Conservation (phyloP, 2,329 filamentous ascomycete genomes). For the Cyphellophora attinorum region DNA sequence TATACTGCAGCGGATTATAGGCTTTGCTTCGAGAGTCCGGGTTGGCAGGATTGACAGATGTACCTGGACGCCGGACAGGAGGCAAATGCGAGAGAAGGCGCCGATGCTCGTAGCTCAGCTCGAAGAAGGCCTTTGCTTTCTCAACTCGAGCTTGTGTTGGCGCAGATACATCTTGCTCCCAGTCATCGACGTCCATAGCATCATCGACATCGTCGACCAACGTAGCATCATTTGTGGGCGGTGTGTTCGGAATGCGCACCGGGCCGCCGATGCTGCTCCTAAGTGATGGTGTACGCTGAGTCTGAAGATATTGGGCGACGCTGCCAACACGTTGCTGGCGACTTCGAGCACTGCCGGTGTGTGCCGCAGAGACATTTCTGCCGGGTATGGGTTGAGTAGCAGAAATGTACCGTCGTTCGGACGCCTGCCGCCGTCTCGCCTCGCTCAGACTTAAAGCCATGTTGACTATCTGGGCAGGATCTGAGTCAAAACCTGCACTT, state of each 20-base stretch:
- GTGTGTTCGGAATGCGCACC: not conserved
- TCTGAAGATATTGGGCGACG: conserved; percentile 4
- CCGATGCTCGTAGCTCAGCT: conserved; percentile 76
- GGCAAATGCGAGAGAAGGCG: conserved; percentile 70
- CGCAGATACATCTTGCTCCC: conserved; percentile 52
- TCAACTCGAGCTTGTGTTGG: conserved; percentile 75
- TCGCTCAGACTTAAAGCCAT: conserved; percentile 86
- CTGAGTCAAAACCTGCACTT: conserved; percentile 48
- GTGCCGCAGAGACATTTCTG: conserved; percentile 19
- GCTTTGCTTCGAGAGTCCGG: conserved; percentile 37
- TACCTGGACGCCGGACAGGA: conserved; percentile 42
- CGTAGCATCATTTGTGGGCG: not conserved
- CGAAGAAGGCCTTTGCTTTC: conserved; percentile 75
- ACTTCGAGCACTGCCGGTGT: not conserved
- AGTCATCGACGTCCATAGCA: conserved; percentile 22
- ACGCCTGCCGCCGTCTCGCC: conserved; percentile 55
- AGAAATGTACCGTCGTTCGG: conserved; percentile 36
- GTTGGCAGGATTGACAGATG: conserved; percentile 12
- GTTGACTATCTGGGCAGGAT: conserved; percentile 83
- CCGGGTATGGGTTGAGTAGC: conserved; percentile 12
- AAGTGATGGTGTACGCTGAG: not conserved
- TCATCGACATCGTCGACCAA: conserved; percentile 13
- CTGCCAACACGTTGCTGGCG: conserved; percentile 1
- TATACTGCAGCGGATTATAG: conserved; percentile 88
- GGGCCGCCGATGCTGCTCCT: not conserved